Conservation (phyloP, 306 rosid genomes). For the Dryas drummondii region DNA sequence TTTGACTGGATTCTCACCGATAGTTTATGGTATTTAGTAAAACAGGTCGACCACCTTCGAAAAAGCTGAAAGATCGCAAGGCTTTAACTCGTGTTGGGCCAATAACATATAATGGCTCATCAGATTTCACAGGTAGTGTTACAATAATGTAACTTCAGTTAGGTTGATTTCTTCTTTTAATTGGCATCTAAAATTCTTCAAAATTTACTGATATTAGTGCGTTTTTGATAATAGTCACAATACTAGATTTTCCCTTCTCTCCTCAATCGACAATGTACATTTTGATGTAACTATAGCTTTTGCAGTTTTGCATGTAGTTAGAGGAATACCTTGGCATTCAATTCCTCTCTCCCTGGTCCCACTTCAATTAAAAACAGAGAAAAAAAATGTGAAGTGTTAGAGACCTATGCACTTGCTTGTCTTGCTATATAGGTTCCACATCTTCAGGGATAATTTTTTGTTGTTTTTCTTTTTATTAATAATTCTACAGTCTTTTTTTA, state of each 20-base stretch:
- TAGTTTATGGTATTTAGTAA: conserved; percentile 51
- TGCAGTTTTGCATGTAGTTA: neutral
- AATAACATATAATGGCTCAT: conserved; percentile 41
- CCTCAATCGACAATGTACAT: neutral
- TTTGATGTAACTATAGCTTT: neutral
- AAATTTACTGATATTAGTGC: neutral
- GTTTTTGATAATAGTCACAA: neutral
- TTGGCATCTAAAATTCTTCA: neutral
- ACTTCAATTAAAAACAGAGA: neutral
- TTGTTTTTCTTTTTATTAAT: neutral
- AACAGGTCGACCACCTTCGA: conserved; percentile 80
- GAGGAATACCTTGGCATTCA: neutral
- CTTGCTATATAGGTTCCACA: neutral
- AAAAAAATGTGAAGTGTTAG: neutral
- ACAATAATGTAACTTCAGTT: neutral
- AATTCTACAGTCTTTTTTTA: neutral
- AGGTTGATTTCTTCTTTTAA: neutral
- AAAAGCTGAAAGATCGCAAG: conserved; percentile 82
- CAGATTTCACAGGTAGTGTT: conserved; percentile 71
- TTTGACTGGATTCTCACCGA: conserved; percentile 7
- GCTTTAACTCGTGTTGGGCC: conserved; percentile 56
- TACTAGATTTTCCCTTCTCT: neutral
- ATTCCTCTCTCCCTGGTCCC: neutral
- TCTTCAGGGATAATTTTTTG: neutral
- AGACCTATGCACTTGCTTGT: neutral